phyloP scores from a whole-genome alignment of 1,284 basidiomycete species.

The Tylopilus sp. region DNA sequence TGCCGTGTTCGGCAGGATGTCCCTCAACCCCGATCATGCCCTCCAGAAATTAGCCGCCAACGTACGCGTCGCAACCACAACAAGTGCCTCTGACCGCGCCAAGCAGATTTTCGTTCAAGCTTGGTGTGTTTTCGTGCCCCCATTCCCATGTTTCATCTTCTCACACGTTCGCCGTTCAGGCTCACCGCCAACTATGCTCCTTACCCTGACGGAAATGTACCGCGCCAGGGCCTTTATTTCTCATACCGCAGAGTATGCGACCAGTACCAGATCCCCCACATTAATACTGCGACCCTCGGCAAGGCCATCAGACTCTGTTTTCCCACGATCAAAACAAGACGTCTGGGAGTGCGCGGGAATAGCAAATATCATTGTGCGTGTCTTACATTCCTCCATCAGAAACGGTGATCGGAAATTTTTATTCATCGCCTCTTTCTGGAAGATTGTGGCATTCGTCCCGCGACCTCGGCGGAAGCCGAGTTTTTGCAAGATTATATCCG shows the following conservation, averaged over 20 bases:
- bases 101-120: slow-evolving; percentile 90
- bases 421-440: slow-evolving; percentile 35
- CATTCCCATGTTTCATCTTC: slow-evolving; percentile 13
- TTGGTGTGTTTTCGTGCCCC: slow-evolving; percentile 50
- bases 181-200: slow-evolving; percentile 83
- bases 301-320: slow-evolving; percentile 92
- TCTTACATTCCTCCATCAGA: slow-evolving; percentile 28
- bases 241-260: slow-evolving; percentile 89
- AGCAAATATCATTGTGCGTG: slow-evolving; percentile 87
- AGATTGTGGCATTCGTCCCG: slow-evolving; percentile 89
- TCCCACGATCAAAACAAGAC: slow-evolving; percentile 89
- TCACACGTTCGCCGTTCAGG: slow-evolving; percentile 44
- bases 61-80: slow-evolving; percentile 81
- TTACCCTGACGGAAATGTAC: slow-evolving; percentile 88
- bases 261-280: slow-evolving; percentile 85
- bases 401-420: slow-evolving; percentile 30
- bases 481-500: slow-evolving; percentile 87
- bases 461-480: slow-evolving; percentile 83
- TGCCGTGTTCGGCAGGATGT: slow-evolving; percentile 70
- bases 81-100: slow-evolving; percentile 81
- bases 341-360: slow-evolving; percentile 87
- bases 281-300: slow-evolving; percentile 91
- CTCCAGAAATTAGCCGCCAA: slow-evolving; percentile 83
- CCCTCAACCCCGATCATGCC: slow-evolving; percentile 67
- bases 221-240: slow-evolving; percentile 84